A percentile compares a stretch with the other conserved stretches of the same genome.
Conservation (phyloP, 2,329 filamentous ascomycete species). For the Claviceps sp. region DNA sequence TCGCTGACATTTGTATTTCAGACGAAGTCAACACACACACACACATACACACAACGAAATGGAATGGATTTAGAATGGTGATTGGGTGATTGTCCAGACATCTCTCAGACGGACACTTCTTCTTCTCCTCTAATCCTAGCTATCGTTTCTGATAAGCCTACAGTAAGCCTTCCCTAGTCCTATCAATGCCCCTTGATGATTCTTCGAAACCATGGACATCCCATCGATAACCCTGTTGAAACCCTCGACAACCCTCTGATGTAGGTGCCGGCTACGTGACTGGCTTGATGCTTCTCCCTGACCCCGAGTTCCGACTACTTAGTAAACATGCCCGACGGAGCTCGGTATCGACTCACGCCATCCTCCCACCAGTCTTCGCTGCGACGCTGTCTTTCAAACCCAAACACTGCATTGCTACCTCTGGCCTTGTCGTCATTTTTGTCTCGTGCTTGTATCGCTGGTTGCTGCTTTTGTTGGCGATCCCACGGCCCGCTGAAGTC, state of each 20-base stretch:
- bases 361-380: conserved; percentile 23
- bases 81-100: too few relatives aligned
- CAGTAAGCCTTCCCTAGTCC: too few relatives aligned
- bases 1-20: too few relatives aligned
- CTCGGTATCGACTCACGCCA: conserved; percentile 18
- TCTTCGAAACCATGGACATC: too few relatives aligned
- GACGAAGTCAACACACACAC: too few relatives aligned
- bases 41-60: too few relatives aligned
- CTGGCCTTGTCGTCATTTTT: conserved; percentile 14
- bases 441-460: neutral
- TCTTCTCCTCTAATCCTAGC: too few relatives aligned
- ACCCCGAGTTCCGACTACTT: neutral
- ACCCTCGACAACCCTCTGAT: neutral
- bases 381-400: conserved; percentile 11
- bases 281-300: neutral
- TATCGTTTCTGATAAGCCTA: too few relatives aligned
- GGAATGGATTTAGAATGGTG: too few relatives aligned
- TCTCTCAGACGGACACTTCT: too few relatives aligned
- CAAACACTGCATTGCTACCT: conserved; percentile 13
- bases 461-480: neutral
- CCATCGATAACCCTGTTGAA: too few relatives aligned
- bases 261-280: neutral
- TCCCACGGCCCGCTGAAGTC: neutral
- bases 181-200: too few relatives aligned
- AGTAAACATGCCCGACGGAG: conserved; percentile 5